Evolutionary conservation across 768 basidiomycete species (phyloP).

Genomic region (Cantharellus anzutake): DNA sequence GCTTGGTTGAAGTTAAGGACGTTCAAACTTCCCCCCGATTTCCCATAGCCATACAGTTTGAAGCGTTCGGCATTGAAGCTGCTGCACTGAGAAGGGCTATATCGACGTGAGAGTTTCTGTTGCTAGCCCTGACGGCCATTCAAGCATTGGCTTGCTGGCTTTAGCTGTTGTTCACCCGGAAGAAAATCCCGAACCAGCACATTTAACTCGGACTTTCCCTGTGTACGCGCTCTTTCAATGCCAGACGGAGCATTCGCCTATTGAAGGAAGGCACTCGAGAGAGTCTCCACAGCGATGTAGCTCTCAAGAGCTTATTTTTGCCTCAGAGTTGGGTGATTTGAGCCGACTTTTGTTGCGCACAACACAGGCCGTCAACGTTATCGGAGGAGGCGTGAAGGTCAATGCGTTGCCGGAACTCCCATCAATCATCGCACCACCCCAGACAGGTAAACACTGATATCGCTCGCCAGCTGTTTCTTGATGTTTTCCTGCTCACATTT

Average conservation of each 20-base stretch:
- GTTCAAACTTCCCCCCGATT: slow-evolving; percentile 23
- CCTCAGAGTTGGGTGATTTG: neutral
- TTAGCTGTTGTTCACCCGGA: slow-evolving; percentile 50
- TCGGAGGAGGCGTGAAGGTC: slow-evolving; percentile 28
- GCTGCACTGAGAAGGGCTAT: slow-evolving; percentile 42
- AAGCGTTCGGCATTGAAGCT: slow-evolving; percentile 22
- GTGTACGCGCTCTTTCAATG: slow-evolving; percentile 47
- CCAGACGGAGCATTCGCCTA: slow-evolving; percentile 37
- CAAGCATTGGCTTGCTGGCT: slow-evolving; percentile 61
- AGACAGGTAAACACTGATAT: slow-evolving; percentile 16
- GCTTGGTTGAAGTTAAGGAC: slow-evolving; percentile 3
- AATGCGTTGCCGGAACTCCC: slow-evolving; percentile 64
- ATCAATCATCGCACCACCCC: slow-evolving; percentile 56
- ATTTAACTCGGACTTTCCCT: slow-evolving; percentile 37
- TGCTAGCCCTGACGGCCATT: slow-evolving; percentile 46
- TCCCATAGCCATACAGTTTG: neutral
- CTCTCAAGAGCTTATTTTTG: slow-evolving; percentile 24
- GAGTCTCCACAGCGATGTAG: slow-evolving; percentile 25
- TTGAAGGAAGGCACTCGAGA: slow-evolving; percentile 29
- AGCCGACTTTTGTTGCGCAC: slow-evolving; percentile 29
- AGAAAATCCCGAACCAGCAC: slow-evolving; percentile 29
- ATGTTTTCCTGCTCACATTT: too few species aligned
- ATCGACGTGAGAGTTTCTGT: slow-evolving; percentile 53
- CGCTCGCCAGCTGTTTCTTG: too few species aligned
- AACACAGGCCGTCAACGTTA: slow-evolving; percentile 60